These are phyloP conservation scores for Leccinum rimulosum DNA, from an alignment of 768 basidiomycete genomes.

Conservation along the genomic window DNA sequence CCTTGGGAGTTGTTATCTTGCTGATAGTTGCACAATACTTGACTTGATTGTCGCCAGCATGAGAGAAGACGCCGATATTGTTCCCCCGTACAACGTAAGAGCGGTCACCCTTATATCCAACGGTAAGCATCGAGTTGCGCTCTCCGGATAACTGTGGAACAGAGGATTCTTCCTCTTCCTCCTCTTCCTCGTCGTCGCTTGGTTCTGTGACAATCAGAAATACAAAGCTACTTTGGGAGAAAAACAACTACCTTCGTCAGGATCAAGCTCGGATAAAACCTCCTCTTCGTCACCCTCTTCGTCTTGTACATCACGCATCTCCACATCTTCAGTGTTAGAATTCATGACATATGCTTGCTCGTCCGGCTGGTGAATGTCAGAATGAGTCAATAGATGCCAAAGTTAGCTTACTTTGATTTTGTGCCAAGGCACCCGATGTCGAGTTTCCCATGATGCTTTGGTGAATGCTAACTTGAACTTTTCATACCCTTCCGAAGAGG, in stretches of 20 bases:
- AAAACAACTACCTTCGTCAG: constrained; percentile 50
- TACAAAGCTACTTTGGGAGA: neutral
- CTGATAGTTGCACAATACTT: constrained; percentile 88
- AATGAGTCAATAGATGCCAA: neutral
- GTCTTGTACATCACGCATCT: constrained; percentile 77
- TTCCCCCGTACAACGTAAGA: constrained; percentile 92
- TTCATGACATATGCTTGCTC: constrained; percentile 83
- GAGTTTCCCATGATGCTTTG: constrained; percentile 74
- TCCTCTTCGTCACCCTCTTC: constrained; percentile 82
- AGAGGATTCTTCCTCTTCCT: constrained; percentile 37
- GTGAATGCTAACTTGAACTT: constrained; percentile 63
- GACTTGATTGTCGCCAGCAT: constrained; percentile 64
- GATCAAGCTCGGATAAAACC: constrained; percentile 64
- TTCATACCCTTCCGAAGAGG: constrained; percentile 50
- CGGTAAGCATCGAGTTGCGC: constrained; percentile 83
- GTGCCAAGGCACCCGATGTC: constrained; percentile 69
- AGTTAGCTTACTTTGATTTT: constrained; percentile 67
- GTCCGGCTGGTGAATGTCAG: constrained; percentile 50
- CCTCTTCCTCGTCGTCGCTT: constrained; percentile 32
- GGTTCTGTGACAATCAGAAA: constrained; percentile 41
- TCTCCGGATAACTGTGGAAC: constrained; percentile 50
- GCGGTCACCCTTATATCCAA: constrained; percentile 94
- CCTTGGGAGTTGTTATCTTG: constrained; percentile 75
- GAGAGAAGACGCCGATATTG: constrained; percentile 88
- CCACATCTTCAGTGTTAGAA: constrained; percentile 77